phyloP scores from a whole-genome alignment of 345 rosid genomes.

The Zanthoxylum bungeanum region DNA sequence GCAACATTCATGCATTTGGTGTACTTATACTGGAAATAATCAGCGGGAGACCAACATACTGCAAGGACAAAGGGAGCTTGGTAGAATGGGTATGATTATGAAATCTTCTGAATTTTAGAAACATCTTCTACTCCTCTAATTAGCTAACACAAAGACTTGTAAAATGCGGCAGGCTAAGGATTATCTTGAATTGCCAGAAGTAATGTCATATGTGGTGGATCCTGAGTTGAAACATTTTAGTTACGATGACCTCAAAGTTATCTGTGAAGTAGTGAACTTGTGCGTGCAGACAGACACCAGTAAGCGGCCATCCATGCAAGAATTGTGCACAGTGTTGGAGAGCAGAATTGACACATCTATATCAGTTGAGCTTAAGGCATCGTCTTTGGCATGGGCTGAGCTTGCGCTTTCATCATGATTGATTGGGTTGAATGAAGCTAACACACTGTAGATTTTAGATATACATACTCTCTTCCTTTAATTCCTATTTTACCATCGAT shows the following conservation, averaged over 20 bases:
- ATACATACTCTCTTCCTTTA: slow-evolving; percentile 16
- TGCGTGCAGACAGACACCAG: slow-evolving; percentile 59
- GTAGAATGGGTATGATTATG: slow-evolving; percentile 74
- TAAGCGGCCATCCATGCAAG: slow-evolving; percentile 63
- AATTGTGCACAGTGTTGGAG: slow-evolving; percentile 58
- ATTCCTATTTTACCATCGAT: neutral
- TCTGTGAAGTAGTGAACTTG: slow-evolving; percentile 72
- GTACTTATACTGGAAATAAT: slow-evolving; percentile 79
- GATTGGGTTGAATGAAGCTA: slow-evolving; percentile 34
- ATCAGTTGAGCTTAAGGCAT: slow-evolving; percentile 69
- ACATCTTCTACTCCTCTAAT: neutral
- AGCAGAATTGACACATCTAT: slow-evolving; percentile 67
- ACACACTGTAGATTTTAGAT: slow-evolving; percentile 44
- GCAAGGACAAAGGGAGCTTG: slow-evolving; percentile 84
- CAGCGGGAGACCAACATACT: slow-evolving; percentile 87
- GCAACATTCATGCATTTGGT: slow-evolving; percentile 87
- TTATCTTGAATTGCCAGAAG: slow-evolving; percentile 73
- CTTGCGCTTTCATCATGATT: slow-evolving; percentile 72
- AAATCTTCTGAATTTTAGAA: neutral
- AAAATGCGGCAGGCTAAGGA: slow-evolving; percentile 70
- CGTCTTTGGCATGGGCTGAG: slow-evolving; percentile 98
- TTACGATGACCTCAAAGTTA: slow-evolving; percentile 65
- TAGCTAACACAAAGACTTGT: neutral
- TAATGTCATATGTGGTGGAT: slow-evolving; percentile 73
- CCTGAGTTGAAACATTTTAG: slow-evolving; percentile 81